Conservation (phyloP, 306 rosid genomes). For the barrel medic (Medicago truncatula) region DNA sequence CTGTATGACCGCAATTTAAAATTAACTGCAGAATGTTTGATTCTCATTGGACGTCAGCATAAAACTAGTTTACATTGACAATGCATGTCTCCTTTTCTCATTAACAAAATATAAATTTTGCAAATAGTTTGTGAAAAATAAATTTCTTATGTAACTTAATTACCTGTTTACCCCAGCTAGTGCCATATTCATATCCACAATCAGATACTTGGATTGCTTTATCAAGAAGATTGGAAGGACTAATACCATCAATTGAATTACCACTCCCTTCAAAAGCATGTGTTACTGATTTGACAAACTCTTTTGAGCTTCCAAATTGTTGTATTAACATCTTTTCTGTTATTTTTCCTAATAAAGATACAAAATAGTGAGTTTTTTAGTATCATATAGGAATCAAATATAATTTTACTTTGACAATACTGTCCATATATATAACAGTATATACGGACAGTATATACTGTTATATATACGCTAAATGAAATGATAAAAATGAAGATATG, state of each 20-base stretch:
- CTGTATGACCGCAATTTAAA: too few species aligned
- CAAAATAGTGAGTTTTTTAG: background rate
- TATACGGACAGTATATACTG: too few species aligned
- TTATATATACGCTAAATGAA: too few species aligned
- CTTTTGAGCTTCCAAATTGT: conserved; percentile 63
- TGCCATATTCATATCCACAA: conserved; percentile 59
- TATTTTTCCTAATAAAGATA: conserved; percentile 42
- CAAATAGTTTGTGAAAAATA: background rate
- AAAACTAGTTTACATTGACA: too few species aligned
- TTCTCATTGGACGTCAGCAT: too few species aligned
- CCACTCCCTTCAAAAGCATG: conserved; percentile 45
- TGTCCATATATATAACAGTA: too few species aligned
- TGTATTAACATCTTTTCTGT: conserved; percentile 27
- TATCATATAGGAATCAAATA: background rate
- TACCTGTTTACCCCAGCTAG: conserved; percentile 74
- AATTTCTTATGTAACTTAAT: too few species aligned
- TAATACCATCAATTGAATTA: background rate
- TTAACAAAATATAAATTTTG: background rate
- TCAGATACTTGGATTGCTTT: conserved; percentile 54
- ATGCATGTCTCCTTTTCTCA: too few species aligned
- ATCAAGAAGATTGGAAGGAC: conserved; percentile 34
- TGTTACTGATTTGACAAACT: conserved; percentile 52
- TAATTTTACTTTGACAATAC: too few species aligned
- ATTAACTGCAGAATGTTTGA: too few species aligned
- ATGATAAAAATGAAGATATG: background rate